Conservation (phyloP, 2,329 filamentous ascomycete genomes). For the Fusarium sp. region DNA sequence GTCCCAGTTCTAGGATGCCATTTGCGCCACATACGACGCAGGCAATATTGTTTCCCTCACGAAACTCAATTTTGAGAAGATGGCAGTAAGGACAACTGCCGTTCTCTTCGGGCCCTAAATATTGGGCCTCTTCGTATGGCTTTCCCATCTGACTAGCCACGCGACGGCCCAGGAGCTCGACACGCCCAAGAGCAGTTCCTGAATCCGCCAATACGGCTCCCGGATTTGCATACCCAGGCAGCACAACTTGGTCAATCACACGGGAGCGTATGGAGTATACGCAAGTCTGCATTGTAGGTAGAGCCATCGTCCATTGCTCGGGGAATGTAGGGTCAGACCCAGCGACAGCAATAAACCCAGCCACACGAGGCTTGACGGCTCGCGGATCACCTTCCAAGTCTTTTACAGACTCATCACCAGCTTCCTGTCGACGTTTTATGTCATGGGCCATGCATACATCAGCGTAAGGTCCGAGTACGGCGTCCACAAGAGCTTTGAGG, state of each 20-base stretch:
- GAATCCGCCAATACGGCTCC: background rate
- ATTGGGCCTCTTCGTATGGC: background rate
- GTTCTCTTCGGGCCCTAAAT: background rate
- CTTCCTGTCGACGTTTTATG: rapidly evolving
- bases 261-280: background rate
- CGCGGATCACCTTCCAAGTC: rapidly evolving
- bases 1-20: background rate
- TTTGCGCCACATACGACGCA: background rate
- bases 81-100: background rate
- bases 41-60: background rate
- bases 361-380: background rate
- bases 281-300: background rate
- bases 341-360: background rate
- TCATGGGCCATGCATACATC: background rate
- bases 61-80: background rate
- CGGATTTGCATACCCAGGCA: background rate
- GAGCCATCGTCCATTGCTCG: background rate
- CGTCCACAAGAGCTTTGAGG: background rate
- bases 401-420: background rate
- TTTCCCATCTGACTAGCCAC: background rate
- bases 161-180: background rate
- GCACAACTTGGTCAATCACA: background rate
- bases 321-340: background rate
- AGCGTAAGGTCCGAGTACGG: background rate
- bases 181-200: background rate